These are phyloP conservation scores for Pseudogymnoascus sp. DNA, from an alignment of 2,329 filamentous ascomycete species.

Conservation along the genomic window DNA sequence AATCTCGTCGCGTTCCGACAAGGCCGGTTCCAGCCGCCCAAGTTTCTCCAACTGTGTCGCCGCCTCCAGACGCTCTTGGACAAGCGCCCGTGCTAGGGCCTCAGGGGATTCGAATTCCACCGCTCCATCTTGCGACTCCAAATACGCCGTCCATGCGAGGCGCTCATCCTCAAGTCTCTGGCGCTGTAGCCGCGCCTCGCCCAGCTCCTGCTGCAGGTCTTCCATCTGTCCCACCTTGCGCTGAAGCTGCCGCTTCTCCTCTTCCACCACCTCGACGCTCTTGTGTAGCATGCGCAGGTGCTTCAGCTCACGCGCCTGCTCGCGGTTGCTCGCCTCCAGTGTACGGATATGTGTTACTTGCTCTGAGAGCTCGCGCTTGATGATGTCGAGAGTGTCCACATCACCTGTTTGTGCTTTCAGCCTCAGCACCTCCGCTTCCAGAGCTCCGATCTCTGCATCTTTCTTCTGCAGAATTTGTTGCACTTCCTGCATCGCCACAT, in stretches of 20 bases:
- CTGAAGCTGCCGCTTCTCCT: constrained; percentile 82
- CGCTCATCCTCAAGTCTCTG: constrained; percentile 86
- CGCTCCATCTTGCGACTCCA: constrained; percentile 62
- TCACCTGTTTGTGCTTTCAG: constrained; percentile 84
- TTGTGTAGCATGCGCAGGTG: constrained; percentile 74
- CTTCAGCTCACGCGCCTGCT: constrained; percentile 72
- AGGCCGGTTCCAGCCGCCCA: constrained; percentile 70
- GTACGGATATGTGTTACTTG: constrained; percentile 87
- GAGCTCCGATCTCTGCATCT: constrained; percentile 61
- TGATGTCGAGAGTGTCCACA: constrained; percentile 73
- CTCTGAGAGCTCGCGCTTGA: constrained; percentile 82
- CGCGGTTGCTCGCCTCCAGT: constrained; percentile 72
- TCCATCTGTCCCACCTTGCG: constrained; percentile 70
- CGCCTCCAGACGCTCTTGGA: constrained; percentile 74
- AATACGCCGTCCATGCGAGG: constrained; percentile 76
- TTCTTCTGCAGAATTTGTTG: constrained; percentile 48
- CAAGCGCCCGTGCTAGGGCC: constrained; percentile 73
- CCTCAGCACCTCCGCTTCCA: constrained; percentile 78
- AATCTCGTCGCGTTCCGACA: constrained; percentile 67
- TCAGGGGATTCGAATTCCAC: constrained; percentile 82
- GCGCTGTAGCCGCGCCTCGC: constrained; percentile 72
- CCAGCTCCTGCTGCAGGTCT: constrained; percentile 65
- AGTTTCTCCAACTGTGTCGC: constrained; percentile 74
- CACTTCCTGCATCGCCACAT: constrained; percentile 25
- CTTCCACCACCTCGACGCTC: constrained; percentile 88